Evolutionary conservation across 1,284 basidiomycete species (phyloP), one percentile per base, ranked within the genome.

Genomic region (Apiotrichum mycotoxinovorans): DNA sequence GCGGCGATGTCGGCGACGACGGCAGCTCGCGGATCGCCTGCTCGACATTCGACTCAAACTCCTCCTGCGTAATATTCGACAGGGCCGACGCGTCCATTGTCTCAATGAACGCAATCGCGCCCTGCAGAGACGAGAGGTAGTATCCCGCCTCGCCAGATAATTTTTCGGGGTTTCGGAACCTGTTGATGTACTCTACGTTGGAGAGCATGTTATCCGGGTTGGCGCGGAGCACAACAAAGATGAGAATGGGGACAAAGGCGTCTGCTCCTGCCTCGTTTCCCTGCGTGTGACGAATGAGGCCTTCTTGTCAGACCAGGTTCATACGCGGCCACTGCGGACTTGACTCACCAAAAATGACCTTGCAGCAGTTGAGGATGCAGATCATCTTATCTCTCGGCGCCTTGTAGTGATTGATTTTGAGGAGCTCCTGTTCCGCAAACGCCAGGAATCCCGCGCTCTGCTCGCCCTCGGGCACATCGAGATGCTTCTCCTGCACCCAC

Each of bases 331-430:
- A 20, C 40, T 20, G 8, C 17, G 17, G 18, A 5, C 17, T 18
- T 18, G 18, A 56, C 86, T 63, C 66, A 91, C 95, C 95, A 74
- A 97, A 98, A 70, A 98, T 98, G 77, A 98, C 93, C 80, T 98
- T 98, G 85, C 94, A 98, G 78, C 87, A 91, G 72, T 98, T 98
- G 48, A 98, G 80, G 47, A 98, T 89, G 78, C 96, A 98, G 60
- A 98, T 98, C 61, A 98, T 81, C 79, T 98, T 98, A 78, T 98
- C 95, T 46, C 95, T 82, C 12, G 95, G 95, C 22, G 95, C 95
- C 75, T 98, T 98, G 81, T 98, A 98, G 74, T 97, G 92, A 72
- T 97, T 98, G 66, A 98, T 89, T 82, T 97, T 98, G 68, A 92
- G 78, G 46, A 98, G 80, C 76, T 97, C 93, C 83, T 95, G 90